Evolutionary conservation across 805 yeast species (phyloP), one percentile per base, ranked within the genome.

Genomic region (Myxozyma monticola): DNA sequence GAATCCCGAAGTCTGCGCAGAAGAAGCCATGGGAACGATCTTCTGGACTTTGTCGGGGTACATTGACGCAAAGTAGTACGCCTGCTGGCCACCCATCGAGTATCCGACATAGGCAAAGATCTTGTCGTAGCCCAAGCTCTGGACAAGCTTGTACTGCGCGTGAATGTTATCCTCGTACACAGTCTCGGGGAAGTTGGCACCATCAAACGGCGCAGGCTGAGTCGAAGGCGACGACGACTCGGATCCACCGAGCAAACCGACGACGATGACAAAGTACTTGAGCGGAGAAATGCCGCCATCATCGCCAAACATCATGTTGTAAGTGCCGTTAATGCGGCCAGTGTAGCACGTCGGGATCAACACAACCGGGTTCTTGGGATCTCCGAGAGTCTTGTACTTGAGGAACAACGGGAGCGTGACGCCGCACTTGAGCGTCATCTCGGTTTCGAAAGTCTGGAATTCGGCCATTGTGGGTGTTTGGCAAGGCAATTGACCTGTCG

Each of bases 41-140:
- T 52, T 44, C 51, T 55, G 22, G 18, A 55, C 58, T 30, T 39
- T 37, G 28, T 43, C 53, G n/a, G 59, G 59, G 46, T 42, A 55
- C 51, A 53, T 42, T 10, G 54, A 35, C 24, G 51, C 59, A 37
- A 52, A 52, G 46, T 55, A 46, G 43, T 55, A 55, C 1, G 59
- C 58, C 44, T 55, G 59, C 48, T 53, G 58, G 9, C 58, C 59
- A 25, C 59, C 59, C 59, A 55, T 55, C 37, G 59, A 55, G 45
- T 48, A 55, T 6, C 59, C 59, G 36, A 51, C 40, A 35, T 53
- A 52, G 36, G 59, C 58, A 25, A 46, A 48, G 39, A 55, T 51
- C 49, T 48, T 37, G 42, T 55, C 52, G 22, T 54, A 45, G 15
- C 58, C 58, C 22, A 55, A 54, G 6, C 39, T 35, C 37, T 55